These are phyloP conservation scores for Crithidia expoeki DNA, from an alignment of 208 protist genomes.

Conservation along the genomic window DNA sequence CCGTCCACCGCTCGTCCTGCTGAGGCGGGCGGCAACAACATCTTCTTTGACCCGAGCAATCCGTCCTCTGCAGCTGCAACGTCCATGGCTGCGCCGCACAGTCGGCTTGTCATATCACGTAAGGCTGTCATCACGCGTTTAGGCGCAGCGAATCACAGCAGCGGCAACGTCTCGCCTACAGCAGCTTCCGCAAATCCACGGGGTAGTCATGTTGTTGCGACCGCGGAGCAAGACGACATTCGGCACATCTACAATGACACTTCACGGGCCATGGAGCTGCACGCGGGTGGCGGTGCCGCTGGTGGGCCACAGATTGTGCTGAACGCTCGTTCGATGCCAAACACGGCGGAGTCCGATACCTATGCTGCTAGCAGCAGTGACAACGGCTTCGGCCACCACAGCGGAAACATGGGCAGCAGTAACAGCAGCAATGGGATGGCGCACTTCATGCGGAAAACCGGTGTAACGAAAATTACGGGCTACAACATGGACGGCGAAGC, in stretches of 20 bases:
- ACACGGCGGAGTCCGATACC: neutral
- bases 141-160: conserved; percentile 1
- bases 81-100: neutral
- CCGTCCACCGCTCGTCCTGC: neutral
- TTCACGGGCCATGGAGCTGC: conserved; percentile 2
- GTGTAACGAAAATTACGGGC: conserved; percentile 48
- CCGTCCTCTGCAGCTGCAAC: neutral
- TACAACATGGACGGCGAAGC: conserved; percentile 42
- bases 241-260: conserved; percentile 19
- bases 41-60: conserved; percentile 54
- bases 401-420: conserved; percentile 34
- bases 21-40: conserved; percentile 33
- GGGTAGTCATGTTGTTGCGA: no score
- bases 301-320: conserved; percentile 23
- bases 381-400: neutral
- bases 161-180: neutral
- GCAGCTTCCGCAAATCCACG: no score
- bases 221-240: conserved; percentile 17
- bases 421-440: conserved; percentile 24
- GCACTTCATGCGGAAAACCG: conserved; percentile 53
- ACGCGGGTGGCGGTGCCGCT: neutral
- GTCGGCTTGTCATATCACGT: conserved; percentile 40
- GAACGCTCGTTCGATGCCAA: conserved; percentile 1
- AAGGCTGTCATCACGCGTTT: conserved; percentile 32
- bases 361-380: neutral